Conservation (phyloP, 768 basidiomycete genomes). For the Dictyophora rubrovolvata region DNA sequence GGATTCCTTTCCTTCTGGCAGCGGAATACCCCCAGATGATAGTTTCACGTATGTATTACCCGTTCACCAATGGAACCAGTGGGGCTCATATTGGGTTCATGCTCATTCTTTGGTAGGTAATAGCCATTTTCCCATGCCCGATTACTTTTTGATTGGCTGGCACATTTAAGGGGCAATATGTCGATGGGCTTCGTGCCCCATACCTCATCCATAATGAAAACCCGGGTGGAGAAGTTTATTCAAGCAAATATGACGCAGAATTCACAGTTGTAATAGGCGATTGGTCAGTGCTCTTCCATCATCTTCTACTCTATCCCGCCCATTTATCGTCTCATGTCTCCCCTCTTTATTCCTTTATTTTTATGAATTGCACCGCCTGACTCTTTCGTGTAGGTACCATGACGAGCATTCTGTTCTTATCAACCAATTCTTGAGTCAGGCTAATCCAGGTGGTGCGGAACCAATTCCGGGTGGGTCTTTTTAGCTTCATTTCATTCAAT, state of each 20-base stretch:
- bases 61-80: slow-evolving; percentile 54
- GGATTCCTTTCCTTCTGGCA: slow-evolving; percentile 18
- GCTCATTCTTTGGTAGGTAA: slow-evolving; percentile 45
- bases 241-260: slow-evolving; percentile 67
- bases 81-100: slow-evolving; percentile 79
- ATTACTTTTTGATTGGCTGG: background rate
- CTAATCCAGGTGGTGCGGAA: slow-evolving; percentile 78
- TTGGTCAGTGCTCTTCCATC: slow-evolving; percentile 41
- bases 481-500: no score
- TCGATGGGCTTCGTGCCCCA: slow-evolving; percentile 87
- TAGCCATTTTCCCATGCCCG: background rate
- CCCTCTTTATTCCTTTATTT: background rate
- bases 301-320: background rate
- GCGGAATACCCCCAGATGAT: slow-evolving; percentile 68
- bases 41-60: slow-evolving; percentile 70
- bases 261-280: slow-evolving; percentile 79
- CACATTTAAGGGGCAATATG: slow-evolving; percentile 66
- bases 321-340: background rate
- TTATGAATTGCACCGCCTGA: background rate
- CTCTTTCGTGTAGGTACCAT: slow-evolving; percentile 44
- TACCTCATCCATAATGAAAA: slow-evolving; percentile 49
- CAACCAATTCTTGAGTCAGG: slow-evolving; percentile 54
- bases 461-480: slow-evolving; percentile 63
- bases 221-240: slow-evolving; percentile 1
- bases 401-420: slow-evolving; percentile 54